A percentile compares a stretch with the other conserved stretches of the same genome.
These are phyloP conservation scores for Apiospora phragmitis DNA, from an alignment of 2,329 filamentous ascomycete species.

Conservation along the genomic window DNA sequence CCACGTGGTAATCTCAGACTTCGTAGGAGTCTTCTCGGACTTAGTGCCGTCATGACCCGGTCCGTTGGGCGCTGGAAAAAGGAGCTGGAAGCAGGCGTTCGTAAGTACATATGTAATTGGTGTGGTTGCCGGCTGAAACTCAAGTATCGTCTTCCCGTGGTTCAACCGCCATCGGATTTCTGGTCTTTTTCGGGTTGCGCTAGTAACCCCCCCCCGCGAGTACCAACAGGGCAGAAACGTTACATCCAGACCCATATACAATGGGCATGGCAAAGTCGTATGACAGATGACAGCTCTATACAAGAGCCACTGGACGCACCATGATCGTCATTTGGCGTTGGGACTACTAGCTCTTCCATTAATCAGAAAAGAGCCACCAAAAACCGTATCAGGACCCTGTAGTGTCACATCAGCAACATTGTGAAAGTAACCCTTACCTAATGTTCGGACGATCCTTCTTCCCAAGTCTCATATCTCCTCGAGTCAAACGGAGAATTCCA, in stretches of 20 bases:
- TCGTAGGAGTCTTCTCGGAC: background rate
- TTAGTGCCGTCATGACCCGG: background rate
- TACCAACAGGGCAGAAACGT: background rate
- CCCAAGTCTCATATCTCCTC: background rate
- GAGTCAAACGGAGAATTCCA: background rate
- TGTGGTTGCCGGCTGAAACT: background rate
- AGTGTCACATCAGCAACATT: background rate
- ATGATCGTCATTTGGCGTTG: background rate
- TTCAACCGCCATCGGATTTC: background rate
- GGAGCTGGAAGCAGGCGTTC: background rate
- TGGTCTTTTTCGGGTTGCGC: background rate
- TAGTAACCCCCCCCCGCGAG: background rate
- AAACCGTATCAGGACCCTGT: background rate
- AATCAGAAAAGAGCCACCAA: background rate
- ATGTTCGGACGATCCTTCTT: background rate
- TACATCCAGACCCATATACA: background rate
- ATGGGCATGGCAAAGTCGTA: conserved; percentile 3
- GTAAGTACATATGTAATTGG: background rate
- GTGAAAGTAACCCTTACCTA: background rate
- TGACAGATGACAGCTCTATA: background rate
- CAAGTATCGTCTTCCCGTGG: background rate
- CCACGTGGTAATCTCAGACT: background rate
- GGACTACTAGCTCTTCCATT: background rate
- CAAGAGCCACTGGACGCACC: background rate
- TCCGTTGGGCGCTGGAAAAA: background rate